Evolutionary conservation across 1,139 yeast species (phyloP).

Genomic region (Lodderomyces elongisporus): DNA sequence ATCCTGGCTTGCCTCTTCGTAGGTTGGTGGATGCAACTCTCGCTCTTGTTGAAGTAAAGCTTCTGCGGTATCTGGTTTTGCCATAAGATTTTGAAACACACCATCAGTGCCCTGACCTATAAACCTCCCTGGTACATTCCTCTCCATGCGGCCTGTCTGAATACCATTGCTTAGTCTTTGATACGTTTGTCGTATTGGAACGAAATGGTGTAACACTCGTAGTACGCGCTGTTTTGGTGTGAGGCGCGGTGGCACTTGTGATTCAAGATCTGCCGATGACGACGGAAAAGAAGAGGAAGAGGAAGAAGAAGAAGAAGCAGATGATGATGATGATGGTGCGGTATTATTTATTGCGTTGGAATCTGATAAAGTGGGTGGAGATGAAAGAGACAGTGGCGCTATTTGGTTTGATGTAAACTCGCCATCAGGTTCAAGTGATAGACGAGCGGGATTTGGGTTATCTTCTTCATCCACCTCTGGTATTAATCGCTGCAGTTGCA

Average conservation of each 20-base stretch:
- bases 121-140: conserved; percentile 41
- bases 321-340: no score
- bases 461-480: no score
- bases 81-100: conserved; percentile 84
- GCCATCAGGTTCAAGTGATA: no score
- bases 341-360: no score
- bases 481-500: no score
- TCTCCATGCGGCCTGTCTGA: conserved; percentile 42
- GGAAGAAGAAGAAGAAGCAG: conserved; percentile 3
- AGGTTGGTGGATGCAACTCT: conserved; percentile 76
- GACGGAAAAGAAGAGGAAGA: conserved; percentile 4
- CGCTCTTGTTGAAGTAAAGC: conserved; percentile 23
- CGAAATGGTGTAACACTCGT: conserved; percentile 29
- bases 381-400: no score
- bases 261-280: conserved; percentile 9
- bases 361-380: no score
- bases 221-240: conserved; percentile 28
- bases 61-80: conserved; percentile 68
- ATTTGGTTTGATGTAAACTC: no score
- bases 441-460: no score
- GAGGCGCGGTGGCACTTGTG: conserved; percentile 13
- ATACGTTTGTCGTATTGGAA: conserved; percentile 42
- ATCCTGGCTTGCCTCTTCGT: conserved; percentile 94
- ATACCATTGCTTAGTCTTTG: conserved; percentile 42
- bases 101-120: conserved; percentile 73